Base-by-base conservation (phyloP, 1,284 basidiomycete species). In the Farysia itapuensis region DNA sequence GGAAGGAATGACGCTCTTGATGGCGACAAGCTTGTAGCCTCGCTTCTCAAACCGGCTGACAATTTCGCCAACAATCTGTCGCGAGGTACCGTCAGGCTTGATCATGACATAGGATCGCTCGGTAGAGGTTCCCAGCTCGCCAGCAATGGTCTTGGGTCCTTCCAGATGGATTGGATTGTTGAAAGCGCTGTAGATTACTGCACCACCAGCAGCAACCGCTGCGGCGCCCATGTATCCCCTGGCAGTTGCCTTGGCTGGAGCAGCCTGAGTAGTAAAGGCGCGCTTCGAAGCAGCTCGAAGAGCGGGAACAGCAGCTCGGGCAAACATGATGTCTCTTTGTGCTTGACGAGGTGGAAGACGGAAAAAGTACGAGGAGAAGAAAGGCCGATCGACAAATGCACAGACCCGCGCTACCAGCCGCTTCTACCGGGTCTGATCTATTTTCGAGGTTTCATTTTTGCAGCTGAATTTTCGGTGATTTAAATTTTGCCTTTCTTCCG, bases 91-190 rank as follows among this genome's bases (percentile, higher is more conserved):
- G 56, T 74, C 71, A 23, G 71, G 71, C 60, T 74, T 69, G 43
- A 79, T 78, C 79, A 80, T 80, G 68, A 80, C 70, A 61, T 79
- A 80, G 39, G 78, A 78, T 43, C 77, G 69, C 70, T 80, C 79
- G 25, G 72, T 64, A 30, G 65, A 67, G 26, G 78, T 80, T 21
- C 77, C 75, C 64, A 78, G 76, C 65, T 79, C 78, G 31, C 79
- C 79, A n/a, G 79, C 78, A 43, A 79, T 78, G 49, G 78, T 79
- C 67, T 74, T 75, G 32, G 74, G 52, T 33, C 77, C 78, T 51
- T 79, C 79, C 43, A 79, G 74, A 40, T 63, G 60, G 28, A 67
- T 42, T 26, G 52, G 47, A 30, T 63, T 41, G 16, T 43, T 19
- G 37, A 52, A 39, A 23, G 52, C 42, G 31, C 52, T 57, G 63